Conservation (phyloP, 805 yeast genomes). For the Torulaspora franciscae region DNA sequence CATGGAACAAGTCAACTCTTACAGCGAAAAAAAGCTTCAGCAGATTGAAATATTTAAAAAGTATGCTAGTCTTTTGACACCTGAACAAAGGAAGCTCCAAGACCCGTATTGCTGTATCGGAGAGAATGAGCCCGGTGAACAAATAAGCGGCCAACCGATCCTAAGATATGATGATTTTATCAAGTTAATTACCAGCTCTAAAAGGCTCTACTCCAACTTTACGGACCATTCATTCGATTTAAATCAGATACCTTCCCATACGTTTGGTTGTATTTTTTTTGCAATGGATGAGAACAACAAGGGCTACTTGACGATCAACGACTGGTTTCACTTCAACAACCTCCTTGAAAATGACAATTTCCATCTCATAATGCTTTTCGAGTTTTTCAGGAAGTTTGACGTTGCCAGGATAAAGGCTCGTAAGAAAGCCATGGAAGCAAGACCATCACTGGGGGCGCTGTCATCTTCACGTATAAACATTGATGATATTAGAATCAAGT, state of each 20-base stretch:
- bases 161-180: conserved; percentile 38
- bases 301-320: conserved; percentile 63
- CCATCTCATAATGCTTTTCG: conserved; percentile 49
- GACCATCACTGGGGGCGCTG: conserved; percentile 7
- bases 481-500: conserved; percentile 26
- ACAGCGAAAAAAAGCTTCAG: conserved; percentile 36
- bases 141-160: conserved; percentile 25
- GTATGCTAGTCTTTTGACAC: conserved; percentile 38
- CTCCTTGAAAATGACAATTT: conserved; percentile 45
- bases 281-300: conserved; percentile 69
- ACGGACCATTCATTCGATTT: conserved; percentile 42
- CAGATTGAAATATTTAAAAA: conserved; percentile 43
- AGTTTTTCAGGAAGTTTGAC: conserved; percentile 49
- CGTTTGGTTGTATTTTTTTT: conserved; percentile 68
- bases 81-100: conserved; percentile 19
- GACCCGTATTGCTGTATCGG: conserved; percentile 14
- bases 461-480: conserved; percentile 17
- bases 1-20: conserved; percentile 40
- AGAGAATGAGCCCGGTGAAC: background rate
- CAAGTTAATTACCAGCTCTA: conserved; percentile 34
- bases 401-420: conserved; percentile 18
- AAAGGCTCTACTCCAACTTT: conserved; percentile 28
- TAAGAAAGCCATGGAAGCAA: conserved; percentile 1
- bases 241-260: conserved; percentile 49
- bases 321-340: conserved; percentile 70